phyloP scores from a whole-genome alignment of 305 asterid genomes.

The Plantago coronopus region DNA sequence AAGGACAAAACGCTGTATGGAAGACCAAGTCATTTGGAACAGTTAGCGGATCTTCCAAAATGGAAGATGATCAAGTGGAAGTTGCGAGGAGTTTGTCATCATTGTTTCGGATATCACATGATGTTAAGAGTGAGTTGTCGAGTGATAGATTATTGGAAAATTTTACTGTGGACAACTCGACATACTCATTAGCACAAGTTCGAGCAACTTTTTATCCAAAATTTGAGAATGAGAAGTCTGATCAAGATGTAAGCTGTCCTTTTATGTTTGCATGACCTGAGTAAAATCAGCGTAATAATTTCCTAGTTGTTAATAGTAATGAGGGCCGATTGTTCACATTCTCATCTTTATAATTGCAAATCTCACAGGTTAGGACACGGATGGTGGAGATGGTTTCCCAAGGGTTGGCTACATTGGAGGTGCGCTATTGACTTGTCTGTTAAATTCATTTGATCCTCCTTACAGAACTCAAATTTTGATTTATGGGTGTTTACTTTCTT shows the following conservation, averaged over 20 bases:
- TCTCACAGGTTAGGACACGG: constrained; percentile 67
- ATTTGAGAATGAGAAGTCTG: constrained; percentile 97
- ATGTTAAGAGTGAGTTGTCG: constrained; percentile 48
- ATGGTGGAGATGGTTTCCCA: constrained; percentile 90
- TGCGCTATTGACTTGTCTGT: constrained; percentile 23
- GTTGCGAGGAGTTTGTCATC: constrained; percentile 28
- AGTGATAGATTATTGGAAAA: constrained; percentile 54
- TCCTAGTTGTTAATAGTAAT: constrained; percentile 4
- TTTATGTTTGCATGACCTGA: constrained; percentile 15
- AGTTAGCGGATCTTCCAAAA: constrained; percentile 33
- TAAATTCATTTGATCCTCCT: constrained; percentile 15
- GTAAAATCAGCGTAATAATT: constrained; percentile 9
- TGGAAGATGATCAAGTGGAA: constrained; percentile 31
- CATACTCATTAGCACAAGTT: constrained; percentile 66
- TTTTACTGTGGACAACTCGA: constrained; percentile 67
- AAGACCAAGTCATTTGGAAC: constrained; percentile 69
- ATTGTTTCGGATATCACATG: constrained; percentile 35
- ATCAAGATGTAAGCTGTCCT: constrained; percentile 67
- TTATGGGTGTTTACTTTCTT: background rate
- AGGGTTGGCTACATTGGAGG: constrained; percentile 93
- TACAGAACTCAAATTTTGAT: constrained; percentile 14
- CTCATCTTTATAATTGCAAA: constrained; percentile 21
- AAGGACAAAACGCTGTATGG: constrained; percentile 49
- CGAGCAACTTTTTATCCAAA: constrained; percentile 96
- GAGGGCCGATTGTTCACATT: constrained; percentile 20